A percentile compares a stretch with the other conserved stretches of the same genome.
Conservation (phyloP, 2,329 filamentous ascomycete species). For the Pseudogymnoascus sp. region DNA sequence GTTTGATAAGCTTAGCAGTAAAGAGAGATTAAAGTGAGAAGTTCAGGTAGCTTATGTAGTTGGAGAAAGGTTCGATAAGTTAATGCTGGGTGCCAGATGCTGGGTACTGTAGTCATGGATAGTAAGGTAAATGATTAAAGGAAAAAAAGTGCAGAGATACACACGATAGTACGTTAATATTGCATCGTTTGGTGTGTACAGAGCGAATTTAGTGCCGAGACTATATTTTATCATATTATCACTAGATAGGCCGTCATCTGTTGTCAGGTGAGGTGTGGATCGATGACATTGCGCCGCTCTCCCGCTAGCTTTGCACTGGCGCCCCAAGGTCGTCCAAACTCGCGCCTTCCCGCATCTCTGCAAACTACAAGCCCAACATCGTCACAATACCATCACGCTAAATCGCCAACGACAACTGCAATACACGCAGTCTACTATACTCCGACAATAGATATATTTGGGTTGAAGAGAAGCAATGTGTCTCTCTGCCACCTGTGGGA, state of each 20-base stretch:
- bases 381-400: neutral
- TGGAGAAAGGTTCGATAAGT: neutral
- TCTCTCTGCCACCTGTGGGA: slow-evolving; percentile 39
- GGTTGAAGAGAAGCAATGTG: slow-evolving; percentile 35
- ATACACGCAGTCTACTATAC: neutral
- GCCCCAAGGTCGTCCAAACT: neutral
- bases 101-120: neutral
- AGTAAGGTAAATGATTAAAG: neutral
- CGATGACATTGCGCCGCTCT: neutral
- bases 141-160: neutral
- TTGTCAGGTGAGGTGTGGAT: neutral
- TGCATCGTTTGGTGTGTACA: neutral
- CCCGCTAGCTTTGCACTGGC: neutral
- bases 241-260: neutral
- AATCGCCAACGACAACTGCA: neutral
- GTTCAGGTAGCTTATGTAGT: neutral
- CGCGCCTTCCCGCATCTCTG: neutral
- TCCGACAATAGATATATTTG: neutral
- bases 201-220: neutral
- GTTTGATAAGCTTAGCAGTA: neutral
- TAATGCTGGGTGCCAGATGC: neutral
- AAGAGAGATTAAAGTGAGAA: neutral
- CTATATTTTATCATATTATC: neutral
- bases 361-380: neutral
- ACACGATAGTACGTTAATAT: neutral